Conservation (phyloP, 305 asterid genomes). For the Fraxinus baroniana region DNA sequence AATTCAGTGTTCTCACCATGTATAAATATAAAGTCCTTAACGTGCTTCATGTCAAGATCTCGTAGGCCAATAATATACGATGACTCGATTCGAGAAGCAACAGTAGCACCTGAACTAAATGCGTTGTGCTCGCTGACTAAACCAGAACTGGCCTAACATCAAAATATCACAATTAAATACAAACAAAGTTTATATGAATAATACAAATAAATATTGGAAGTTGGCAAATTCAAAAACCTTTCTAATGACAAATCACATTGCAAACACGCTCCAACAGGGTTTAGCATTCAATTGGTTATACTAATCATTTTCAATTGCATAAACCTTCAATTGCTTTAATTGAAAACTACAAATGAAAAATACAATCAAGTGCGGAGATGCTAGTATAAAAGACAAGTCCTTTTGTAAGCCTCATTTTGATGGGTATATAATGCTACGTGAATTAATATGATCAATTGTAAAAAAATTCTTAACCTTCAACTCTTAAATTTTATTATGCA, state of each 20-base stretch:
- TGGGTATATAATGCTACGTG: background rate
- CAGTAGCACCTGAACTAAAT: slow-evolving; percentile 54
- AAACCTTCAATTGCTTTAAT: slow-evolving; percentile 10
- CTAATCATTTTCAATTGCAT: slow-evolving; percentile 22
- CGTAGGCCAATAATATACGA: slow-evolving; percentile 72
- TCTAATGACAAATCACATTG: slow-evolving; percentile 25
- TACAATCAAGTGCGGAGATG: background rate
- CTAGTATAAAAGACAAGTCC: background rate
- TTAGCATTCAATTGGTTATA: background rate
- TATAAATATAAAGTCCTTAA: slow-evolving; percentile 76
- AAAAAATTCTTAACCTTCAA: background rate
- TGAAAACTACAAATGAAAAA: slow-evolving; percentile 2
- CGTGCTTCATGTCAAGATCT: slow-evolving; percentile 94
- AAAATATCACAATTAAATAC: slow-evolving; percentile 33
- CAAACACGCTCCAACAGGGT: slow-evolving; percentile 7
- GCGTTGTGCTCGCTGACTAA: slow-evolving; percentile 75
- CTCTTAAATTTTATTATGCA: slow-evolving; percentile 11
- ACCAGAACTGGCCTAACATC: slow-evolving; percentile 81
- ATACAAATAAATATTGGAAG: slow-evolving; percentile 24
- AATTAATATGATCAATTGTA: slow-evolving; percentile 12
- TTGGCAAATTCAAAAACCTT: slow-evolving; percentile 22
- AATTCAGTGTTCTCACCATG: slow-evolving; percentile 63
- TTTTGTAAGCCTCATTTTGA: slow-evolving; percentile 10
- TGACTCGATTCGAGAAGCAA: slow-evolving; percentile 83
- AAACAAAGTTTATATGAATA: slow-evolving; percentile 20